phyloP scores from a whole-genome alignment of 306 rosid genomes.

The Vigna radiata region DNA sequence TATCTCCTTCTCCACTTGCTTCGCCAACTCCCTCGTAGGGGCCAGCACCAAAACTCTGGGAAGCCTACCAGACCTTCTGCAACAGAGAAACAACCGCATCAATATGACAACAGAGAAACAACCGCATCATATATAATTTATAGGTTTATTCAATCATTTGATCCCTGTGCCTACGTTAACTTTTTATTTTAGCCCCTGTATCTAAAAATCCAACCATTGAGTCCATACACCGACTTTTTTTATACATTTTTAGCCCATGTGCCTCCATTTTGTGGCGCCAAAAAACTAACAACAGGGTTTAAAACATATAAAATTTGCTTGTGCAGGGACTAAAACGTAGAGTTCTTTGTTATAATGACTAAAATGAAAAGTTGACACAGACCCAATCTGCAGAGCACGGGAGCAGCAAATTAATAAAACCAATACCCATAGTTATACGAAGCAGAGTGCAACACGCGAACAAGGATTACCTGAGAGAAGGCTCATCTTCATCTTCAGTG shows the following conservation, averaged over 20 bases:
- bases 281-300: not conserved
- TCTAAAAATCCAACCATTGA: not conserved
- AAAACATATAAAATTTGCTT: not conserved
- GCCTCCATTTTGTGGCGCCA: not conserved
- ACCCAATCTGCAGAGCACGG: no score
- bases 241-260: not conserved
- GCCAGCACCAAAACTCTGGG: slow-evolving; percentile 90
- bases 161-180: not conserved
- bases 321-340: no score
- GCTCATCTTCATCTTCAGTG: slow-evolving; percentile 60
- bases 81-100: slow-evolving; percentile 27
- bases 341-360: no score
- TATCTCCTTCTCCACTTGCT: slow-evolving; percentile 98
- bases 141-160: not conserved
- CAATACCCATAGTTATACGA: not conserved
- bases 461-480: slow-evolving; percentile 60
- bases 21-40: slow-evolving; percentile 96
- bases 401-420: no score
- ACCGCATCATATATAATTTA: not conserved
- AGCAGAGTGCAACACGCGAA: not conserved
- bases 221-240: not conserved
- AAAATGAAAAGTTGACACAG: no score
- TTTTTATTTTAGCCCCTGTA: not conserved
- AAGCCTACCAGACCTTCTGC: slow-evolving; percentile 80
- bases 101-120: slow-evolving; percentile 23